Evolutionary conservation across 768 basidiomycete species (phyloP), one percentile per base, ranked within the genome.

Genomic region (Lentinula raphanica): DNA sequence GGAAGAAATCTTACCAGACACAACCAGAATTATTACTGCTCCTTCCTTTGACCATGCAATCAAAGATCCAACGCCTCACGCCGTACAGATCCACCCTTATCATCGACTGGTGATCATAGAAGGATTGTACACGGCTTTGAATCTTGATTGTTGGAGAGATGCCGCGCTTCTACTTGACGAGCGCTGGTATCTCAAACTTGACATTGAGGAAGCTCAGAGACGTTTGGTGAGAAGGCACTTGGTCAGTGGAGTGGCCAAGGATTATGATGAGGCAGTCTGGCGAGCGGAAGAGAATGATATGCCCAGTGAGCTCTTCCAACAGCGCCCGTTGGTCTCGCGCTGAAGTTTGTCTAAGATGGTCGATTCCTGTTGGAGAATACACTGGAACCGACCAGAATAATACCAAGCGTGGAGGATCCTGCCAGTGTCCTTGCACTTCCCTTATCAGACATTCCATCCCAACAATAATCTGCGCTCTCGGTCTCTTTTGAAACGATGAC

Each of bases 91-190:
- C 27, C 64, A 73, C 25, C 82, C 87, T 0, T 65, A 75, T 31
- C 88, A 95, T 64, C 84, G 90, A 12, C 81, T 98, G 55, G 79
- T 97, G 42, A 68, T 98, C 59, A 82, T 98, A 61, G 95, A 98
- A 71, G 94, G 95, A 0, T 72, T 97, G n/a, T 97, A 98, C 69
- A 79, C 85, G 2, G 83, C 92, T 64, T 79, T 97, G 28, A 76
- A 82, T n/a, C 71, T 85, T 23, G 73, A 81, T 0, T 87, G 88
- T 0, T 97, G 95, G 95, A 69, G 66, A 1, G 77, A 80, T 13
- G 90, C 86, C 1, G 81, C 84, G 0, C 66, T 72, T 17, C 65
- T 83, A 55, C 74, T 95, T 59, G 90, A 96, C 66, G 89, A 94
- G 65, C 76, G 90, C 9, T 90, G 91, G 81, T 87, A 84, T 72